Evolutionary conservation across 2,329 filamentous ascomycete species (phyloP).

Genomic region (Aspergillus pseudoviridinutans): DNA sequence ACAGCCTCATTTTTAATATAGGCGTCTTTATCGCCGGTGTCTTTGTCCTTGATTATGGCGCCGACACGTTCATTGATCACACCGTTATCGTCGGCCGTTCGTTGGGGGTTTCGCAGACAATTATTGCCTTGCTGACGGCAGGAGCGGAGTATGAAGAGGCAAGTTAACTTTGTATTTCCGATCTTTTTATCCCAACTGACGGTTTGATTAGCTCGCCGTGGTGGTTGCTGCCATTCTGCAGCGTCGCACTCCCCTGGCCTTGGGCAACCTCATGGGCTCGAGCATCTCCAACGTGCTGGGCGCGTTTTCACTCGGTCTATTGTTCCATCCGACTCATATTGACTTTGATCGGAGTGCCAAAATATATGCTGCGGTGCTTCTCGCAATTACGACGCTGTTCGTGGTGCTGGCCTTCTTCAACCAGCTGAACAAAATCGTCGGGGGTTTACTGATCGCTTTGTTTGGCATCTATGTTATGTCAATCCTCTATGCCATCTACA

Average conservation of each 20-base stretch:
- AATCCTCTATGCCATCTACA: conserved; percentile 45
- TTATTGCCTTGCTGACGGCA: conserved; percentile 51
- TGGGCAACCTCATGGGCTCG: conserved; percentile 55
- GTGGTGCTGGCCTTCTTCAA: conserved; percentile 36
- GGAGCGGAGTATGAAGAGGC: conserved; percentile 57
- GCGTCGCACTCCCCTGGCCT: conserved; percentile 45
- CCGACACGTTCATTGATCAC: conserved; percentile 52
- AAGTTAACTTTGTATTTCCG: neutral
- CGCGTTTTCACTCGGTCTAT: conserved; percentile 52
- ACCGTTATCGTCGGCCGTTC: conserved; percentile 47
- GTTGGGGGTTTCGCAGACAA: conserved; percentile 43
- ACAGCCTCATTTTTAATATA: conserved; percentile 36
- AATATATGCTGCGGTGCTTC: conserved; percentile 44
- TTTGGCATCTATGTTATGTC: conserved; percentile 46
- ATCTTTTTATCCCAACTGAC: neutral
- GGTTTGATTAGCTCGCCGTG: conserved; percentile 41
- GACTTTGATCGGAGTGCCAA: conserved; percentile 48
- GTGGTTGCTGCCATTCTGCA: conserved; percentile 47
- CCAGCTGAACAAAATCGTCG: conserved; percentile 32
- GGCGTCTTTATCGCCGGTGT: conserved; percentile 39
- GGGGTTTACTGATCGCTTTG: conserved; percentile 37
- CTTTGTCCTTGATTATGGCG: conserved; percentile 50
- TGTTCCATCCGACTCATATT: conserved; percentile 36
- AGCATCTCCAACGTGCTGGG: conserved; percentile 54
- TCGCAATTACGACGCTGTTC: conserved; percentile 40